Evolutionary conservation across 768 basidiomycete species (phyloP), one percentile per base, ranked within the genome.

Genomic region (Neoboletus magnificus): DNA sequence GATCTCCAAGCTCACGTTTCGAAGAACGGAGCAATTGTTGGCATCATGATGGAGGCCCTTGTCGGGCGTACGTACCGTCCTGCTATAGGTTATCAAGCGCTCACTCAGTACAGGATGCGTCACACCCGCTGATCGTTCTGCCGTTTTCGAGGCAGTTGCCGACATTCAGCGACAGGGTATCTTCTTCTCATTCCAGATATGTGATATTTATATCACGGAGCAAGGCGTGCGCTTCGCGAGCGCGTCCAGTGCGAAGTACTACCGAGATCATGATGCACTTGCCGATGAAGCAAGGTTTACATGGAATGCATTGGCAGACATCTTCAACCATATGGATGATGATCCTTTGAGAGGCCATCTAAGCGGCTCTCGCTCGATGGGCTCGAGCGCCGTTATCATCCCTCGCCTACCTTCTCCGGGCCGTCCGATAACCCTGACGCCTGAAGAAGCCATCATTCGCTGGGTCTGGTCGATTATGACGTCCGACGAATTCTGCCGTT

Each of bases 161-260:
- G 66, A 72, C 23, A 64, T 72, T n/a, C 71, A 67, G 51, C 63
- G 42, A 35, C 70, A 70, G 18, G 71, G 71, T 30, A 32, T 71
- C 27, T 33, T 55, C 25, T 48, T 72, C 41, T 16, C 6, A 8
- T 57, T 71, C 23, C 20, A 55, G 41, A 51, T 41, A 23, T n/a
- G 37, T 18, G 62, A 67, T 15, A 69, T 74, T 29, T 64, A 60
- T 48, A 68, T 74, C 40, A 72, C 71, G n/a, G 45, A 57, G 13
- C 47, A 40, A 25, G 69, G 71, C 12, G 67, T 69, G 18, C 66
- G 66, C 33, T 74, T 72, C n/a, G 51, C 63, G 5, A 50, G 50
- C 42, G 62, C 65, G 12, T 65, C 54, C 22, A 45, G 25, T 45
- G 62, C 62, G 44, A 49, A 32, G 20, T 58, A 57, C 36, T 58